Base-by-base conservation (phyloP, 345 rosid species). In the Arabidopsis arenosa region DNA sequence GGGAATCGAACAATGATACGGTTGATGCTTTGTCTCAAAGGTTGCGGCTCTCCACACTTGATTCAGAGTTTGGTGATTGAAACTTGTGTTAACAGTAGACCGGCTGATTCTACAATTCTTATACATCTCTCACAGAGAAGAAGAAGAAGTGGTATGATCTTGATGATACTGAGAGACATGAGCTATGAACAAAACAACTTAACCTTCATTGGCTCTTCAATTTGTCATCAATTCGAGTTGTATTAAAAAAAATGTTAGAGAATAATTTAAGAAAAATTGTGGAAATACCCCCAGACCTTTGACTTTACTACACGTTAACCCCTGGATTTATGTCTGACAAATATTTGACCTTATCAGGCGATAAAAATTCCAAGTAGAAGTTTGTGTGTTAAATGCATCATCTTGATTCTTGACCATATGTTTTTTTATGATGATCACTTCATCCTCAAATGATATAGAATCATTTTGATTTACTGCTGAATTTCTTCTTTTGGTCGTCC, bases 1-100 rank as follows among this genome's bases (percentile, higher is more conserved):
- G 79, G 72, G 88, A 84, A 48, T 55, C 86, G 2, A 87, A 86
- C 54, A 92, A 83, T 79, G 98, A 90, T 72, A 62, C 68, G 7
- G 82, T 82, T 2, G 84, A 84, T 2, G 86, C 65, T 6, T 75
- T 92, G 84, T 56, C 97, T 57, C 83, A 75, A 47, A 85, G 81
- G 80, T 92, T 7, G 85, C 84, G 15, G 76, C 78, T 21, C 85
- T 95, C 36, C 83, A 82, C 75, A 72, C 84, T 18, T 85, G 87
- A 86, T 78, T 57, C 60, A 12, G 45, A 57, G 21, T 5, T 47
- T 57, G 35, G 18, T 45, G 76, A 66, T 40, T 65, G 63, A 58
- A 66, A 61, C 52, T 64, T 47, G 30, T 56, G 80, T 40, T 65
- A 66, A 77, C 68, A 65, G 40, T 49, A 58, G 61, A 40, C 6